A percentile compares a stretch with the other conserved stretches of the same genome.
These are phyloP conservation scores for Triticum dicoccoides DNA, from an alignment of 176 grass and related monocot species.

Conservation along the genomic window DNA sequence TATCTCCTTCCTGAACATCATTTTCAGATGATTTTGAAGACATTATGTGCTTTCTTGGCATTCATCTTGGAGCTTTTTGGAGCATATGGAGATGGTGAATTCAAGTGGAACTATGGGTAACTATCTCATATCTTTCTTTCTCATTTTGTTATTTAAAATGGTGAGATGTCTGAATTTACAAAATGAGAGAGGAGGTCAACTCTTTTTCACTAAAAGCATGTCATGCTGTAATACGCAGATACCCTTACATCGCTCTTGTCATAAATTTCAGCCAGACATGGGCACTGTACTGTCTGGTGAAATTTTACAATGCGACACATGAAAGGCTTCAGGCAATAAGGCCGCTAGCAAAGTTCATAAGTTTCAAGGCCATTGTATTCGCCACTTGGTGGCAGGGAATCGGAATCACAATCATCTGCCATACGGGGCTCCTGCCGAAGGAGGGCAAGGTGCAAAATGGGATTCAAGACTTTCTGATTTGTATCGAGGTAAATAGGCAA, in stretches of 20 bases:
- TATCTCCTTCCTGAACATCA: background rate
- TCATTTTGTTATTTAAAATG: background rate
- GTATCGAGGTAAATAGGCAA: constrained; percentile 61
- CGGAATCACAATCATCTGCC: constrained; percentile 71
- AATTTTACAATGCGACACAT: constrained; percentile 82
- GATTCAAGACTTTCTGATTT: constrained; percentile 87
- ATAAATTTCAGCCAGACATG: constrained; percentile 96
- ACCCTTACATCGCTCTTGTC: constrained; percentile 75
- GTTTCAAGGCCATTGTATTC: constrained; percentile 98
- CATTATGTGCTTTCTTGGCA: constrained; percentile 73
- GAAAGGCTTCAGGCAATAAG: constrained; percentile 67
- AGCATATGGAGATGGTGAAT: constrained; percentile 81
- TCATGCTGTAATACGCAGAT: constrained; percentile 43
- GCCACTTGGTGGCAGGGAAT: constrained; percentile 97
- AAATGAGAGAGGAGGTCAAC: background rate
- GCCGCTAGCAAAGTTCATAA: constrained; percentile 92
- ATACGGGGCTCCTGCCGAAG: constrained; percentile 63
- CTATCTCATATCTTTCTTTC: background rate
- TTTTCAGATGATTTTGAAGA: constrained; percentile 89
- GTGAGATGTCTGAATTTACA: background rate
- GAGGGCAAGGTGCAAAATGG: constrained; percentile 65
- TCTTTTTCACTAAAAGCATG: no score
- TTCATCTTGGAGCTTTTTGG: constrained; percentile 77
- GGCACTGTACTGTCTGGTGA: constrained; percentile 89
- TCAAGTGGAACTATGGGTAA: constrained; percentile 95